Base-by-base conservation (phyloP, 1,284 basidiomycete genomes). In the Chondrostereum purpureum region DNA sequence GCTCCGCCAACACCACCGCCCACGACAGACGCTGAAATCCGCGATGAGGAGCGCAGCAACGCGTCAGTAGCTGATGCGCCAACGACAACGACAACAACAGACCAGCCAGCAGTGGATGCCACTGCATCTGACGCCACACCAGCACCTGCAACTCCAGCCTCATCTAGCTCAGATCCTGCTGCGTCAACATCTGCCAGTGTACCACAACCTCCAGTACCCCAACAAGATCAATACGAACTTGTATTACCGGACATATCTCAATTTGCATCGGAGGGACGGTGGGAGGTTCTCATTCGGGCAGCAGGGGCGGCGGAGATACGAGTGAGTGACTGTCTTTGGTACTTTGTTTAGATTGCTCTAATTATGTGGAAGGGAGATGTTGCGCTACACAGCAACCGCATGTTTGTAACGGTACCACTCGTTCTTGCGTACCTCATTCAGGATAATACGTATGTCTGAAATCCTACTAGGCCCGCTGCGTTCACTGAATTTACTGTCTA, bases 1-100 rank as follows among this genome's bases (percentile, higher is more conserved):
- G 74, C 69, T 16, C 77, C 78, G 38, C 77, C 75, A 8, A 80
- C 79, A 5, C 78, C 79, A 22, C 79, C 78, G 13, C 75, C 75
- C 2, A 70, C 70, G 4, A 75, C 75, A 18, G 68, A 67, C 5
- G 62, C 68, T 38, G 78, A 82, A 59, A 66, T 80, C 19, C 68
- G 70, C 46, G 78, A 82, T 55, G 66, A 70, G 51, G 60, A 63
- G 17, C 63, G 64, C 50, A 37, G 51, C 50, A 17, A 43, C 51
- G 17, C 53, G 37, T 16, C 27, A 39, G 18, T 34, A 19, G 13
- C 46, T 17, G 50, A 38, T 4, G 50, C 43, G 3, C 35, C 49
- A 21, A 19, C 53, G 31, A 34, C 45, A 22, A 20, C 54, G 0
- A 19, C 53, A n/a, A 31, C 52, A 3, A 17, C 50, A 5, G 16